Percentiles rank a stretch among this genome's conserved stretches.
phyloP scores from a whole-genome alignment of 768 basidiomycete species.

The Lactarius hatsudake region DNA sequence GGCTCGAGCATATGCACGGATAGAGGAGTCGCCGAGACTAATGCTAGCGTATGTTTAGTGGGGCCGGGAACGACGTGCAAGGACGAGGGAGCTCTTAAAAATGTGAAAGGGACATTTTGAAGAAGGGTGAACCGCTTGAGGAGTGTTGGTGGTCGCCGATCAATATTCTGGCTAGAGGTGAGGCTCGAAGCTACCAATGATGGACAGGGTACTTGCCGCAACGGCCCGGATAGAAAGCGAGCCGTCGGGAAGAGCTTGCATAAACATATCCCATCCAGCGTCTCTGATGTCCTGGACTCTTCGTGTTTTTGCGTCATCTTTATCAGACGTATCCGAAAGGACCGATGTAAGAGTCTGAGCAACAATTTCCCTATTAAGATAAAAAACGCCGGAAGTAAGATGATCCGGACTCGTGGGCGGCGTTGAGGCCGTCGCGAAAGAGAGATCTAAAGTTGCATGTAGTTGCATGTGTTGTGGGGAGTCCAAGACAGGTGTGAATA shows the following conservation, averaged over 20 bases:
- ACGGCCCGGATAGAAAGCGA: slow-evolving; percentile 72
- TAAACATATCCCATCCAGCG: slow-evolving; percentile 77
- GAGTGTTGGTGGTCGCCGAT: slow-evolving; percentile 82
- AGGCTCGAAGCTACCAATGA: slow-evolving; percentile 7
- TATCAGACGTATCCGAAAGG: slow-evolving; percentile 35
- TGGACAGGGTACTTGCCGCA: slow-evolving; percentile 49
- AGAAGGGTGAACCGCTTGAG: slow-evolving; percentile 72
- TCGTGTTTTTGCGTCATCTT: slow-evolving; percentile 47
- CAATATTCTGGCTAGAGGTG: slow-evolving; percentile 66
- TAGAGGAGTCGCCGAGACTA: slow-evolving; percentile 68
- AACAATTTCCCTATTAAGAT: slow-evolving; percentile 64
- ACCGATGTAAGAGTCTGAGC: slow-evolving; percentile 45
- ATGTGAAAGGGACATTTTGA: slow-evolving; percentile 51
- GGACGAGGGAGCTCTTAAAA: slow-evolving; percentile 48
- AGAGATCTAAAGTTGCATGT: slow-evolving; percentile 72
- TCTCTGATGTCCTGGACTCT: slow-evolving; percentile 61
- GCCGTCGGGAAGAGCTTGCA: slow-evolving; percentile 68
- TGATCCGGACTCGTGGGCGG: slow-evolving; percentile 34
- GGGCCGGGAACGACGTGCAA: slow-evolving; percentile 54
- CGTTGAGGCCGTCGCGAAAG: slow-evolving; percentile 52
- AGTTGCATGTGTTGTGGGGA: slow-evolving; percentile 81
- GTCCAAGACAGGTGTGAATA: slow-evolving; percentile 87
- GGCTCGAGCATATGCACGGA: slow-evolving; percentile 58
- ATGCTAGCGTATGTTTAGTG: slow-evolving; percentile 37
- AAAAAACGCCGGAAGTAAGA: slow-evolving; percentile 54